Evolutionary conservation across 2,329 filamentous ascomycete genomes (phyloP).

Genomic region (Neonectria neomacrospora): DNA sequence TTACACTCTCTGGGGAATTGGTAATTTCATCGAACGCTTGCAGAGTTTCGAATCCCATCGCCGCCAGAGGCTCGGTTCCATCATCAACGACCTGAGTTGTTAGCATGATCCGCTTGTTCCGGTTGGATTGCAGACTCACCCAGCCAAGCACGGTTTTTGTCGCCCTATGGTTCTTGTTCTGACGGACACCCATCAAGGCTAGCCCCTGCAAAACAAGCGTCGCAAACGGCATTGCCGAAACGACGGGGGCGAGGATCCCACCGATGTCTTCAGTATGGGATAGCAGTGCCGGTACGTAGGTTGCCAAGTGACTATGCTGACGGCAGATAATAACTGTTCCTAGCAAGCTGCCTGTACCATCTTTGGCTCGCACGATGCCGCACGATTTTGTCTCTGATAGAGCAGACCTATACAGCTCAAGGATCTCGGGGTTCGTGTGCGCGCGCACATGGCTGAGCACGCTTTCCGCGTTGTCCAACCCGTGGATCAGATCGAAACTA

Average conservation of each 20-base stretch:
- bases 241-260: slow-evolving; percentile 83
- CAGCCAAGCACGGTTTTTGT: slow-evolving; percentile 81
- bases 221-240: slow-evolving; percentile 75
- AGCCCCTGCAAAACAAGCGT: slow-evolving; percentile 79
- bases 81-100: slow-evolving; percentile 72
- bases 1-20: slow-evolving; percentile 66
- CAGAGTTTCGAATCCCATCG: slow-evolving; percentile 83
- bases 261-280: slow-evolving; percentile 70
- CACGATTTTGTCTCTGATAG: slow-evolving; percentile 77
- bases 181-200: slow-evolving; percentile 81
- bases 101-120: slow-evolving; percentile 13
- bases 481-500: slow-evolving; percentile 85
- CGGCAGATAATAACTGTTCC: slow-evolving; percentile 85
- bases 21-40: slow-evolving; percentile 87
- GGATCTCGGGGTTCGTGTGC: slow-evolving; percentile 79
- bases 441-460: slow-evolving; percentile 80
- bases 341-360: slow-evolving; percentile 72
- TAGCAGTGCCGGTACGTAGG: slow-evolving; percentile 75
- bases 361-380: slow-evolving; percentile 85
- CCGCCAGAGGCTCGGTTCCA: slow-evolving; percentile 76
- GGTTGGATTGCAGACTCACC: slow-evolving; percentile 62
- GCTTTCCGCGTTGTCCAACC: slow-evolving; percentile 77
- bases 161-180: slow-evolving; percentile 82
- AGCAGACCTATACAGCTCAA: slow-evolving; percentile 82
- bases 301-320: slow-evolving; percentile 73